Percentiles rank a stretch among this genome's conserved stretches.
Evolutionary conservation across 768 basidiomycete genomes (phyloP).

Genomic region (Tricholoma hemisulphureum): DNA sequence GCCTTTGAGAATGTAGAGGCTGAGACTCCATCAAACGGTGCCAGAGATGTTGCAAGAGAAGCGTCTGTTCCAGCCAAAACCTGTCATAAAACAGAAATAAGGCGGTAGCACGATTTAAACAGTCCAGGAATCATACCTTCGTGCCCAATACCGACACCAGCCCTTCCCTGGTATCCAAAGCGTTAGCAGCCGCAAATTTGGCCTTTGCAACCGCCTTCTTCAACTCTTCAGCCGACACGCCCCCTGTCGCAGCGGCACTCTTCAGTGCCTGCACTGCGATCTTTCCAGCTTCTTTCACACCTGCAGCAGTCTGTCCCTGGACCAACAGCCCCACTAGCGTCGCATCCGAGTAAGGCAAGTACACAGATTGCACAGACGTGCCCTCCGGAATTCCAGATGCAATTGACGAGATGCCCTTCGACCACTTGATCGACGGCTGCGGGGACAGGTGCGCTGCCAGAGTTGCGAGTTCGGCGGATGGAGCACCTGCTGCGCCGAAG

Average conservation of each 20-base stretch:
- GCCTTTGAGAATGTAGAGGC: conserved; percentile 72
- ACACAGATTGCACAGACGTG: conserved; percentile 67
- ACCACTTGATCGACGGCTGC: conserved; percentile 84
- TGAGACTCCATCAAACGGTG: conserved; percentile 69
- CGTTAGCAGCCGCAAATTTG: conserved; percentile 76
- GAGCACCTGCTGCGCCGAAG: conserved; percentile 68
- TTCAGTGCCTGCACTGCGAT: conserved; percentile 68
- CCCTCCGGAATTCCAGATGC: conserved; percentile 56
- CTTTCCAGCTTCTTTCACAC: conserved; percentile 67
- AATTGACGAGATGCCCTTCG: conserved; percentile 67
- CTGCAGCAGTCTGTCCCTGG: conserved; percentile 60
- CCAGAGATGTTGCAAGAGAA: conserved; percentile 60
- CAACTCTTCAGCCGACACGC: conserved; percentile 64
- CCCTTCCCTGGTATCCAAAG: conserved; percentile 69
- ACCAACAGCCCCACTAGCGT: conserved; percentile 82
- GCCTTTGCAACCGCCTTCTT: conserved; percentile 85
- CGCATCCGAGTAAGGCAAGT: conserved; percentile 91
- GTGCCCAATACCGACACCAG: conserved; percentile 58
- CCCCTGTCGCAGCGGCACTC: conserved; percentile 50
- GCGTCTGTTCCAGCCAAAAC: conserved; percentile 55
- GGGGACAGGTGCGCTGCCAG: conserved; percentile 82
- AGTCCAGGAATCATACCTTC: conserved; percentile 46
- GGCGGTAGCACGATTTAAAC: conserved; percentile 1
- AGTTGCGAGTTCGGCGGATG: conserved; percentile 71
- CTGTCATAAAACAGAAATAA: conserved; percentile 33